phyloP scores from a whole-genome alignment of 1,284 basidiomycete genomes.

The Microbotryum scabiosae region DNA sequence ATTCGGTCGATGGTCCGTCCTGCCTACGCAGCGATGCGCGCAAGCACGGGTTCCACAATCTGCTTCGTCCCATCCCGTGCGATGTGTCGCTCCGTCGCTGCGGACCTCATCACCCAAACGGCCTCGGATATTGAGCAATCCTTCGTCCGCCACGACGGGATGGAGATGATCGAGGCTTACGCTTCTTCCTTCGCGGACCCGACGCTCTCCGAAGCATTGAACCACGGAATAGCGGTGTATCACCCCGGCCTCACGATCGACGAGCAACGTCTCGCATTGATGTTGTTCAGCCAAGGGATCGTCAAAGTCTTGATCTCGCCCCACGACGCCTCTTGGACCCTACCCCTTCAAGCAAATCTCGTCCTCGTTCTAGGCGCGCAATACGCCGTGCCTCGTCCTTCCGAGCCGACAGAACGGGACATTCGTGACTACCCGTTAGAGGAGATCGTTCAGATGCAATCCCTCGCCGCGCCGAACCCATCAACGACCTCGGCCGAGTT shows the following conservation, averaged over 20 bases:
- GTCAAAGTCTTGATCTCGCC: constrained; percentile 76
- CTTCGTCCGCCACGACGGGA: constrained; percentile 52
- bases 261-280: constrained; percentile 71
- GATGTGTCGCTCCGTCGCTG: constrained; percentile 69
- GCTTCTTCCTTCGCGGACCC: constrained; percentile 54
- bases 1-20: constrained; percentile 92
- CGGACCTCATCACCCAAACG: constrained; percentile 79
- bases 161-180: constrained; percentile 51
- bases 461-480: constrained; percentile 53
- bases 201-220: constrained; percentile 62
- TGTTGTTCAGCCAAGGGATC: constrained; percentile 71
- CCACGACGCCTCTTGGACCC: constrained; percentile 73
- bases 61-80: constrained; percentile 82
- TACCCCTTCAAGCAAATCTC: constrained; percentile 67
- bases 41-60: constrained; percentile 52
- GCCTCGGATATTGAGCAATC: constrained; percentile 58
- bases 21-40: constrained; percentile 53
- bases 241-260: constrained; percentile 60
- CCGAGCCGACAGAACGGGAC: constrained; percentile 13
- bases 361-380: constrained; percentile 92
- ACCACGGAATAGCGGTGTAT: constrained; percentile 84
- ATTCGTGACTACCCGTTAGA: constrained; percentile 63
- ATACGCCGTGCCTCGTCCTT: constrained; percentile 44
- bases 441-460: constrained; percentile 86
- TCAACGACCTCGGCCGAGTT: constrained; percentile 53